Percentiles rank a stretch among this genome's conserved stretches.
These are phyloP conservation scores for Heteromeles arbutifolia DNA, from an alignment of 306 rosid genomes.

Conservation along the genomic window DNA sequence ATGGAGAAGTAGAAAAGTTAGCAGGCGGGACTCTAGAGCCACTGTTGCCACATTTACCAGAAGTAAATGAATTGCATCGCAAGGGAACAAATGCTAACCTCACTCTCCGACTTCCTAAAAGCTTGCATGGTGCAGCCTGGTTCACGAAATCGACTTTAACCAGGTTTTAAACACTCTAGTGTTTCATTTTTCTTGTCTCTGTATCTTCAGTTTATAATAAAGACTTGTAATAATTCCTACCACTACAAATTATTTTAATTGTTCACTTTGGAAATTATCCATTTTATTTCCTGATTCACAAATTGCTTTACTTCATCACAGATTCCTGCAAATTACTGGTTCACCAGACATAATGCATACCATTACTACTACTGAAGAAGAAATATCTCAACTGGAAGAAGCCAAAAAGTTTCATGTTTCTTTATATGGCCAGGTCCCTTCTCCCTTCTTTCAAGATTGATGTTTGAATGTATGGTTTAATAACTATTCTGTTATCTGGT, in stretches of 20 bases:
- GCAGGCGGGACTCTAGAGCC: slow-evolving; percentile 57
- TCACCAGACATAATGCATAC: slow-evolving; percentile 45
- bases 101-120: slow-evolving; percentile 52
- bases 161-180: slow-evolving; percentile 46
- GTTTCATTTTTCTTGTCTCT: slow-evolving; percentile 4
- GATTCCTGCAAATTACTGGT: slow-evolving; percentile 62
- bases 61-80: slow-evolving; percentile 42
- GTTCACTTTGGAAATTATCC: slow-evolving; percentile 4
- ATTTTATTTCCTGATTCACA: slow-evolving; percentile 5
- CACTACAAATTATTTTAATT: background rate
- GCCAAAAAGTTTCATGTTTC: slow-evolving; percentile 74
- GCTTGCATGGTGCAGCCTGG: slow-evolving; percentile 55
- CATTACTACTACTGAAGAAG: slow-evolving; percentile 46
- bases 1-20: slow-evolving; percentile 45
- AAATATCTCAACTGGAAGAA: slow-evolving; percentile 87
- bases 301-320: slow-evolving; percentile 29
- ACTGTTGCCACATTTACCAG: slow-evolving; percentile 60
- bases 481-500: slow-evolving; percentile 11
- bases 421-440: slow-evolving; percentile 69
- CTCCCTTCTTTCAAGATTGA: slow-evolving; percentile 13
- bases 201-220: slow-evolving; percentile 1
- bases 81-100: slow-evolving; percentile 53
- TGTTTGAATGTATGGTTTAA: slow-evolving; percentile 8
- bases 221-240: background rate
- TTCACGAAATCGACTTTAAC: slow-evolving; percentile 69